Evolutionary conservation across 176 grass and related monocot species (phyloP), one percentile per base, ranked within the genome.

Genomic region (Panicum miliaceum): DNA sequence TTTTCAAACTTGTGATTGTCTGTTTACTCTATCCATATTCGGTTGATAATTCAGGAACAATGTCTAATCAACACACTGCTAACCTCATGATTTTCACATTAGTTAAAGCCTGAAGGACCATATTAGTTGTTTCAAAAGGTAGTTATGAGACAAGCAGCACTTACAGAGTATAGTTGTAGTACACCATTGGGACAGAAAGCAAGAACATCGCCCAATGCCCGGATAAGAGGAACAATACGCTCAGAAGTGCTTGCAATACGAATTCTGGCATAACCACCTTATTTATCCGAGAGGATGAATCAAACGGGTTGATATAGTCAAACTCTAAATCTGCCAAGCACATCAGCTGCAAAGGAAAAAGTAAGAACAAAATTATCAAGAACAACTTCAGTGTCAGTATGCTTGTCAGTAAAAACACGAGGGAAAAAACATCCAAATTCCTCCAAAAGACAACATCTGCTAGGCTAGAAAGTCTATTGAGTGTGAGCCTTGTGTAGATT

Each of bases 261-360:
- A 95, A 98, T 79, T 98, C 96, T 26, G 93, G 93, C 75, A 94
- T 84, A 78, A 96, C 87, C 35, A 92, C 91, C 84, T 92, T 98
- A 85, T 96, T 98, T 90, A 98, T 98, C 46, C 89, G 83, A 38
- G 89, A 94, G 4, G 96, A 84, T 23, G 91, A 93, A 86, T 98
- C 96, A 67, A 92, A 98, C 1, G 91, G 91, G 40, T 98, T 98
- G 87, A 98, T 98, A 83, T 98, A 95, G 47, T 98, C 96, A 23
- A 98, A 98, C 78, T 98, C 96, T 34, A 98, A 91, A 84, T 98
- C 93, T 45, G 96, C 91, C 87, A 98, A 89, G 81, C 91, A 94
- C 93, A 94, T 96, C 16, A 98, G 40, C 96, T 98, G 85, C 80
- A 86, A 87, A 71, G 18, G 26, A 2, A 59, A 69, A 64, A 3